phyloP scores from a whole-genome alignment of 768 basidiomycete genomes.

The Candolleomyces eurysporus region DNA sequence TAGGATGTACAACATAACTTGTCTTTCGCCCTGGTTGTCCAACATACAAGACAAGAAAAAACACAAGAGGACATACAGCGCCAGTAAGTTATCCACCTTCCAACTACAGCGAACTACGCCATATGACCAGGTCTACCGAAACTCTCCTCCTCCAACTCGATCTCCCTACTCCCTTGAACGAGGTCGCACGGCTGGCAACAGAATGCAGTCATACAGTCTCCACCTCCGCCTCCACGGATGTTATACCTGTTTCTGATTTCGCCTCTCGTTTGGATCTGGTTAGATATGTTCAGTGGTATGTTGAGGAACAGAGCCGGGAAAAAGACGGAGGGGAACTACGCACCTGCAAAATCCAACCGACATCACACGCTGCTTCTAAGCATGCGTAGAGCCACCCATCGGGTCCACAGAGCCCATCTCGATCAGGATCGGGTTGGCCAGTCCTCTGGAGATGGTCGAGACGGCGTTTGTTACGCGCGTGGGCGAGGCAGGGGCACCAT shows the following conservation, averaged over 20 bases:
- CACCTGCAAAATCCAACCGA: conserved; percentile 21
- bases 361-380: conserved; percentile 15
- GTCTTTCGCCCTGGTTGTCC: no score
- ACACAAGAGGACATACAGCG: no score
- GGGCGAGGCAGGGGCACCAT: conserved; percentile 20
- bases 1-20: no score
- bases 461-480: conserved; percentile 15
- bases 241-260: conserved; percentile 19
- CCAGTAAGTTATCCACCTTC: no score
- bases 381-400: conserved; percentile 12
- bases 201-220: conserved; percentile 17
- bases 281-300: no score
- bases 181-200: conserved; percentile 20
- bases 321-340: background rate
- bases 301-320: no score
- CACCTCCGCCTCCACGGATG: conserved; percentile 13
- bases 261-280: background rate
- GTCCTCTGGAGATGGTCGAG: conserved; percentile 16
- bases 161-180: conserved; percentile 17
- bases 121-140: background rate
- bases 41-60: no score
- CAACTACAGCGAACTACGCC: no score
- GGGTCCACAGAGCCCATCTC: conserved; percentile 6
- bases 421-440: conserved; percentile 16
- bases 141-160: conserved; percentile 19